Percentiles rank a stretch among this genome's conserved stretches.
Evolutionary conservation across 2,329 filamentous ascomycete species (phyloP).

Genomic region (Aspergillus floridensis): DNA sequence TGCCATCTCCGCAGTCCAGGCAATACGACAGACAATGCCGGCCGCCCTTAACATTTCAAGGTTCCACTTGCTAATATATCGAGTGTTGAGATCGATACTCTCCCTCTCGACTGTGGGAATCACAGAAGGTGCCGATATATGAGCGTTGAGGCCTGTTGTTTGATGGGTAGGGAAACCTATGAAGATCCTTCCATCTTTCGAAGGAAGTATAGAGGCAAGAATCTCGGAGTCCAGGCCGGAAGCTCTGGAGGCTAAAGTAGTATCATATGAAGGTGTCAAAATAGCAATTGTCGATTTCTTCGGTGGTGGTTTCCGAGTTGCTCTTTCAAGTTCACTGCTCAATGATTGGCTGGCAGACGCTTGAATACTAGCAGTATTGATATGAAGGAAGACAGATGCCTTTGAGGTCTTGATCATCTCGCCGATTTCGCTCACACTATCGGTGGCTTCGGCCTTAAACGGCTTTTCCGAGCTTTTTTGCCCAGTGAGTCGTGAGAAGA

Average conservation of each 20-base stretch:
- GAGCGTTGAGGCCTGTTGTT: slow-evolving; percentile 88
- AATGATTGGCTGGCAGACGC: slow-evolving; percentile 73
- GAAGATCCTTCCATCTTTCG: slow-evolving; percentile 86
- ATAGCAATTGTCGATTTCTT: slow-evolving; percentile 83
- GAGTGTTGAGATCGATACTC: slow-evolving; percentile 92
- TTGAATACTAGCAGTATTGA: slow-evolving; percentile 78
- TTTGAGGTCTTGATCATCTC: slow-evolving; percentile 69
- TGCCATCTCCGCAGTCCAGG: slow-evolving; percentile 83
- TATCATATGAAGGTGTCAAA: slow-evolving; percentile 86
- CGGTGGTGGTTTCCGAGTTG: slow-evolving; percentile 94
- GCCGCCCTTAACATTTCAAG: slow-evolving; percentile 86
- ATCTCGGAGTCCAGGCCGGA: slow-evolving; percentile 60
- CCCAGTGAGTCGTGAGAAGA: slow-evolving; percentile 75
- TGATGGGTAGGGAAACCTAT: slow-evolving; percentile 98
- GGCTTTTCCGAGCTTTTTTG: slow-evolving; percentile 47
- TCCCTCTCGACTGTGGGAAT: slow-evolving; percentile 97
- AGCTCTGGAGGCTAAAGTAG: slow-evolving; percentile 64
- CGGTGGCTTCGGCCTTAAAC: slow-evolving; percentile 50
- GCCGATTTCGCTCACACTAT: slow-evolving; percentile 63
- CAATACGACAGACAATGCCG: slow-evolving; percentile 83
- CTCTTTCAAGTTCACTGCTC: slow-evolving; percentile 82
- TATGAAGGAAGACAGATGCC: slow-evolving; percentile 81
- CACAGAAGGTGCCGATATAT: slow-evolving; percentile 91
- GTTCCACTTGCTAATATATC: slow-evolving; percentile 95
- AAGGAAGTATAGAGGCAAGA: slow-evolving; percentile 85